Conservation (phyloP, 2,329 filamentous ascomycete species). For the Septoria petroselini region DNA sequence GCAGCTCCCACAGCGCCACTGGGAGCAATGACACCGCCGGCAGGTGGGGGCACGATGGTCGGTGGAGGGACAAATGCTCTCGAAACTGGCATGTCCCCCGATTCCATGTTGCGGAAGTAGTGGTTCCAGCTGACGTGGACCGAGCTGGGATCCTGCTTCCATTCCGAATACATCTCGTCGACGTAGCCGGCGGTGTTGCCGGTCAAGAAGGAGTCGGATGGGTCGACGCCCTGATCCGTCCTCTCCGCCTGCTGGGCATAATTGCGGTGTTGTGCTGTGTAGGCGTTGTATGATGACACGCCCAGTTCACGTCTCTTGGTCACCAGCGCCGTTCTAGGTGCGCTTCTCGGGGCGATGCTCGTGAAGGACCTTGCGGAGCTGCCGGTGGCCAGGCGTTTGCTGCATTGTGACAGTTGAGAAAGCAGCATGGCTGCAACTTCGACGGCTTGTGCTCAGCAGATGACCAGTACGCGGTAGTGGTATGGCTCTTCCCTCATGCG, state of each 20-base stretch:
- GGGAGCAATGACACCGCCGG: conserved; percentile 71
- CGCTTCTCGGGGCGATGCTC: conserved; percentile 37
- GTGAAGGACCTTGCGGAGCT: conserved; percentile 49
- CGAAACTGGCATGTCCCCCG: conserved; percentile 93
- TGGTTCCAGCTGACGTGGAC: conserved; percentile 98
- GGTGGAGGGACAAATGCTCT: conserved; percentile 96
- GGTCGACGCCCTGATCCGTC: conserved; percentile 64
- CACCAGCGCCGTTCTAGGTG: conserved; percentile 43
- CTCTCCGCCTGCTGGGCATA: conserved; percentile 61
- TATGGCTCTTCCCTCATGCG: too few species aligned
- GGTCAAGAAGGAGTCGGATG: conserved; percentile 93
- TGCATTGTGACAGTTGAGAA: conserved; percentile 63
- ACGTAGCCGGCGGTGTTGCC: conserved; percentile 98
- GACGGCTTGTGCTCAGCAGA: too few species aligned
- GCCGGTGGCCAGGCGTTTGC: conserved; percentile 61
- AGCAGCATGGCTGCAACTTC: conserved; percentile 60
- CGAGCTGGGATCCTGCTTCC: conserved; percentile 88
- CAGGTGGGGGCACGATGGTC: conserved; percentile 78
- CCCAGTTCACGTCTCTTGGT: conserved; percentile 50
- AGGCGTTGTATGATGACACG: conserved; percentile 42
- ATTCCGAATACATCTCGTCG: conserved; percentile 98
- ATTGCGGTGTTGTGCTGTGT: conserved; percentile 48
- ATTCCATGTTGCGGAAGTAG: conserved; percentile 99
- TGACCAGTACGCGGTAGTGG: too few species aligned
- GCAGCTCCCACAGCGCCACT: conserved; percentile 66